Base-by-base conservation (phyloP, 805 yeast genomes). In the Sugiyamaella boreocaroliniensis region DNA sequence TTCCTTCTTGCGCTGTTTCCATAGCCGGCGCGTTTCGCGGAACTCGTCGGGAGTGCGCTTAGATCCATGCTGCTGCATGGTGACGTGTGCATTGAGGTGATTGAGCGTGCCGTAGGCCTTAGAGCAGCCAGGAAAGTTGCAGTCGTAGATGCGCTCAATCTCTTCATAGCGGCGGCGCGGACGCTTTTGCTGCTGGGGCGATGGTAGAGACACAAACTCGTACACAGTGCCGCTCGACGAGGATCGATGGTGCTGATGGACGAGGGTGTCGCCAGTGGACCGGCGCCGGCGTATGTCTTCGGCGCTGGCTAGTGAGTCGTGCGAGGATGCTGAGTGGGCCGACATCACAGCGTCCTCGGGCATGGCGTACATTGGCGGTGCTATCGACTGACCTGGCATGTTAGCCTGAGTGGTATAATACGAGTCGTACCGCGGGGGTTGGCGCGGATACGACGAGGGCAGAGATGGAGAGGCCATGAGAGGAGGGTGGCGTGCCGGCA, bases 91-190 rank as follows among this genome's bases (percentile, higher is more conserved):
- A 58, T 80, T 80, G 37, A 80, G 65, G 61, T 80, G 85, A 61
- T 80, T 80, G 42, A 80, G 69, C 4, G 85, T 80, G 12, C 85
- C 85, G 59, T 80, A 80, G 8, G 78, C 76, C 64, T 80, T 80
- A 7, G 69, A 65, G 55, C 85, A 80, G 10, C 69, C 70, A 22
- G 67, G 65, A 57, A 61, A 74, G 49, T 70, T 77, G 62, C 85
- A 80, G 19, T 66, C 68, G 63, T 80, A 80, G 4, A 78, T 58
- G 46, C 85, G 71, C 54, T 77, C 81, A 60, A 80, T 78, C 61
- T 80, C 83, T 51, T 76, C 74, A 47, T 76, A 78, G 52, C 74
- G 76, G 48, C 83, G 70, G 54, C 85, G 70, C 15, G 78, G 80
- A 46, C 85, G 71, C 58, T 75, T 75, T 62, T 50, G 61, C 55